phyloP scores from a whole-genome alignment of 75 land plant species.

The Pseudotsuga menziesii region DNA sequence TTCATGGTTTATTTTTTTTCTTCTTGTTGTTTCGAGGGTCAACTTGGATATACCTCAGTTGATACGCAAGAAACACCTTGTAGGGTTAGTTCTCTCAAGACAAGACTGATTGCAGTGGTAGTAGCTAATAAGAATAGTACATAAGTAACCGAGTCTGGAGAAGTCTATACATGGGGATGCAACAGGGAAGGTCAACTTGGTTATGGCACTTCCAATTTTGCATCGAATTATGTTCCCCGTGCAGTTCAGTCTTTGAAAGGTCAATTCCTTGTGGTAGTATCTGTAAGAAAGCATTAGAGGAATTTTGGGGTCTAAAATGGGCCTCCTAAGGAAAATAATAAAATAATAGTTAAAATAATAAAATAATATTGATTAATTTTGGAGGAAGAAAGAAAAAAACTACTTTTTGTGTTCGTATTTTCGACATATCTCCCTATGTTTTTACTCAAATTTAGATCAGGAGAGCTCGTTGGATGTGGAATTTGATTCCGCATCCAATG shows the following conservation, averaged over 20 bases:
- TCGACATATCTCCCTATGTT: no score
- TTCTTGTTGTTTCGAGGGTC: constrained; percentile 68
- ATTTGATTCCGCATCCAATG: no score
- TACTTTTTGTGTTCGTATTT: no score
- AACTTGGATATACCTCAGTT: constrained; percentile 95
- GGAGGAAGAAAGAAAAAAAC: no score
- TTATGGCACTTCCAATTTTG: constrained; percentile 98
- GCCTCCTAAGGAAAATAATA: no score
- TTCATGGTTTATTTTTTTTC: no score
- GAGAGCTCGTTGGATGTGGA: no score
- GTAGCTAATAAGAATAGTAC: constrained; percentile 97
- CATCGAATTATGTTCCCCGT: constrained; percentile 91
- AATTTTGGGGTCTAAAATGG: no score
- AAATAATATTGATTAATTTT: no score
- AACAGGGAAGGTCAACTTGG: constrained; percentile 96
- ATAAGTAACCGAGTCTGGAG: constrained; percentile 86
- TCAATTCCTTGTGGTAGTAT: constrained; percentile 48
- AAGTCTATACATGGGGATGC: constrained; percentile 97
- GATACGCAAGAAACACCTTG: constrained; percentile 97
- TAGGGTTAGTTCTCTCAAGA: constrained; percentile 65
- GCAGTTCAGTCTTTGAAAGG: constrained; percentile 88
- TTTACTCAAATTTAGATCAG: no score
- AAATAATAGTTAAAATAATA: no score
- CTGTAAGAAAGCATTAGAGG: constrained; percentile 94
- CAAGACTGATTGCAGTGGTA: constrained; percentile 76